Evolutionary conservation across 2,329 filamentous ascomycete species (phyloP).

Genomic region (Alternaria sp.): DNA sequence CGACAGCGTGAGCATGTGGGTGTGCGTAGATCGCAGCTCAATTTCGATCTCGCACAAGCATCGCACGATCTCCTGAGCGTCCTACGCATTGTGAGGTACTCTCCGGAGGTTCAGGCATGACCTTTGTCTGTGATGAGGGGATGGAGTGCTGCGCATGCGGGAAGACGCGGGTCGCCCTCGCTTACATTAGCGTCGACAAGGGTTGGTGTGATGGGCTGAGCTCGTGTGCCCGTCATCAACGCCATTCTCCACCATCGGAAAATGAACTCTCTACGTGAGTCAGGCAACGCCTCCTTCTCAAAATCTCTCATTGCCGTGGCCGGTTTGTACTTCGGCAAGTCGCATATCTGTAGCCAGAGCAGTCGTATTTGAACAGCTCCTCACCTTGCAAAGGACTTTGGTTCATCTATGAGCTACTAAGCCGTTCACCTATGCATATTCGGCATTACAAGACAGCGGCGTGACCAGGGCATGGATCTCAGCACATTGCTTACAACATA

Average conservation of each 20-base stretch:
- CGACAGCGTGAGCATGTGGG: slow-evolving; percentile 63
- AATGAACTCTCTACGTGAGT: background rate
- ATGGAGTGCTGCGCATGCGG: background rate
- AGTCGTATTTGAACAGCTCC: background rate
- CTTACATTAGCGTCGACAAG: background rate
- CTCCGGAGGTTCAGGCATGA: background rate
- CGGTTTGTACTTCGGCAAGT: background rate
- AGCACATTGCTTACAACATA: background rate
- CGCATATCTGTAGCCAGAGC: background rate
- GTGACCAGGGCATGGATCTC: background rate
- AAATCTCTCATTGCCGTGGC: background rate
- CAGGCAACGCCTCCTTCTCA: background rate
- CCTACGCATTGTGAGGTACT: slow-evolving; percentile 53
- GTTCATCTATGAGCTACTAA: background rate
- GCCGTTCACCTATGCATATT: background rate
- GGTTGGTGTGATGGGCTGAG: background rate
- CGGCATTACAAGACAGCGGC: background rate
- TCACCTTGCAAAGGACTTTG: background rate
- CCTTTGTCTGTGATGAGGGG: background rate
- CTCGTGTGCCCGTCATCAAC: background rate
- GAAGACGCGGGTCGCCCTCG: background rate
- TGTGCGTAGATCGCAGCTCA: slow-evolving; percentile 61
- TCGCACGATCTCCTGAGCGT: slow-evolving; percentile 65
- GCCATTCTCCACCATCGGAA: background rate
- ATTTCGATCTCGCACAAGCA: slow-evolving; percentile 63